Conservation (phyloP, 2,329 filamentous ascomycete species). For the Hypomyces rosellus region DNA sequence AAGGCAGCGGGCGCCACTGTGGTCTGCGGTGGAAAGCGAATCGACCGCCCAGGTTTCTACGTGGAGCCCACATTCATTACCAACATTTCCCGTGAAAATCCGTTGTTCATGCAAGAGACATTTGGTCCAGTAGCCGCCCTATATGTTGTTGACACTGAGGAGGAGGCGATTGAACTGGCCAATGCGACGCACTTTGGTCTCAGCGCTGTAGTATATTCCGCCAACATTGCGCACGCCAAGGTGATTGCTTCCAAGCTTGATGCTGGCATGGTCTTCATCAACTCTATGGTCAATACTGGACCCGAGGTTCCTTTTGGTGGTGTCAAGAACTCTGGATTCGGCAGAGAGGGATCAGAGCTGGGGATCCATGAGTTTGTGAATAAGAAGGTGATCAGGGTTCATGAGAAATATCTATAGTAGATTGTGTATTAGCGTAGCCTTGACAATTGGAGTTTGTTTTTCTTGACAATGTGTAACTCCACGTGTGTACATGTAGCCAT, state of each 20-base stretch:
- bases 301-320: no score
- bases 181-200: not conserved
- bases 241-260: not conserved
- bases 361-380: constrained; percentile 6
- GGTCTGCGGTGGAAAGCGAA: not conserved
- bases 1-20: constrained; percentile 1
- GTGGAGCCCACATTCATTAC: constrained; percentile 1
- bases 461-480: no score
- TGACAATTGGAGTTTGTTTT: no score
- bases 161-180: not conserved
- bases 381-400: constrained; percentile 4
- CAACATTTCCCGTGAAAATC: not conserved
- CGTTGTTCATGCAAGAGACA: not conserved
- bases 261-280: constrained; percentile 1
- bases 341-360: not conserved
- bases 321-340: constrained; percentile 2
- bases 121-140: constrained; percentile 1
- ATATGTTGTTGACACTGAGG: not conserved
- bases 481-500: no score
- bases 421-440: no score
- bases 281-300: not conserved
- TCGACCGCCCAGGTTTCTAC: not conserved
- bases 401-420: constrained; percentile 1
- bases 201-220: not conserved
- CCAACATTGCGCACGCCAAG: not conserved